Evolutionary conservation across 257 asterid species (phyloP), one percentile per base, ranked within the genome.

Genomic region (Euphrasia confusa): DNA sequence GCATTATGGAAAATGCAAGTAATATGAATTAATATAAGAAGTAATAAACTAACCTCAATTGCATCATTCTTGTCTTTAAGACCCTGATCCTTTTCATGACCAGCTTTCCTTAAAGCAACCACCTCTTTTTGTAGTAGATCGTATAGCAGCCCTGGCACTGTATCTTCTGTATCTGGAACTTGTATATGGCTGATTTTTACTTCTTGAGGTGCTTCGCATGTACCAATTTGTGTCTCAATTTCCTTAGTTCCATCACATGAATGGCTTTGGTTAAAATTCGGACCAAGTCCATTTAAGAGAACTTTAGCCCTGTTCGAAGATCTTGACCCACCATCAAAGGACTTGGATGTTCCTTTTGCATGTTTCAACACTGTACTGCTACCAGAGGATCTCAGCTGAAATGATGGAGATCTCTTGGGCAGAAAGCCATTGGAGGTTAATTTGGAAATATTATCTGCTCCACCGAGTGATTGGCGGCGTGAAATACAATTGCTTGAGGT

Each of bases 31-130:
- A 7, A 28, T 32, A 45, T 64, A 60, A 71, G 77, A 37, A 64
- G 60, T 21, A 56, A 70, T 30, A 4, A 71, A 72, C 24, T 63
- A 21, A 89, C 98, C 98, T 92, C 99, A 67, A 89, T 92, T 57
- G 96, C 96, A 61, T 92, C 99, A 74, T 92, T 97, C 78, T 89
- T 92, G 83, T 92, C 97, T 76, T 89, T 92, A 44, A 92, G 96
- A 79, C 97, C 75, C 74, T 86, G 97, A 81, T 92, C 99, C 82
- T 89, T 92, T 73, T 92, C 99, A 75, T 84, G 82, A 32, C 93
- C 82, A 67, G 97, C 90, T 92, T 69, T 89, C 80, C 97, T 79
- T 81, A 92, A 79, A 64, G 93, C 58, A 75, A 89, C 60, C 70
- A 92, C 95, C 81, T 92, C 99, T 69, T 89, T 92, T 54, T 92